Evolutionary conservation across 805 yeast genomes (phyloP).

Genomic region (Ogataea naganishii): DNA sequence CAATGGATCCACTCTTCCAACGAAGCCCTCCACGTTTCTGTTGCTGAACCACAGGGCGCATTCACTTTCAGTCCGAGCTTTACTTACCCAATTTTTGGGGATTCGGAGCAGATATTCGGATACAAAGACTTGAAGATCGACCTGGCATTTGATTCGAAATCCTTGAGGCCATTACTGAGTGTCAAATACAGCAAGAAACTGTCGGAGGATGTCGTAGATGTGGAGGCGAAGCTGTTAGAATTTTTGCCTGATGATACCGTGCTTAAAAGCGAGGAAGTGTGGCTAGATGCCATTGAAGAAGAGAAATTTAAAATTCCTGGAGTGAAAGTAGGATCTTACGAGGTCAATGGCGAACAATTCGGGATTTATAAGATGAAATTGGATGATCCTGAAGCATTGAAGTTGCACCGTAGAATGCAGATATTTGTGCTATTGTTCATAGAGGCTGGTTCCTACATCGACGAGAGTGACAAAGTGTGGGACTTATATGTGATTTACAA

Average conservation of each 20-base stretch:
- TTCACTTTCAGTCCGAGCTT: constrained; percentile 67
- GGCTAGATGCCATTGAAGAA: constrained; percentile 49
- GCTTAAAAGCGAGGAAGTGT: constrained; percentile 52
- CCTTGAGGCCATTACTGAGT: constrained; percentile 65
- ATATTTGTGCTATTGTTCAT: constrained; percentile 76
- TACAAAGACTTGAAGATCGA: constrained; percentile 61
- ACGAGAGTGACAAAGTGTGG: constrained; percentile 71
- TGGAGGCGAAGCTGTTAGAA: constrained; percentile 42
- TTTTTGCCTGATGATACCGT: constrained; percentile 57
- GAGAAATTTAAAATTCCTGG: constrained; percentile 31
- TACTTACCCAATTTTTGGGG: constrained; percentile 93
- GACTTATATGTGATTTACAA: constrained; percentile 53
- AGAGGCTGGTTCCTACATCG: constrained; percentile 91
- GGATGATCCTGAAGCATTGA: constrained; percentile 31
- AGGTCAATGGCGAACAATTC: constrained; percentile 29
- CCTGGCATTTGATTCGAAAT: constrained; percentile 63
- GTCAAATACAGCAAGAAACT: constrained; percentile 48
- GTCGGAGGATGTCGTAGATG: constrained; percentile 50
- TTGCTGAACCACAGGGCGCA: constrained; percentile 51
- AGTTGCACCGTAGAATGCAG: constrained; percentile 62
- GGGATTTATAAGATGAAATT: constrained; percentile 44
- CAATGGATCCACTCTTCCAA: constrained; percentile 72
- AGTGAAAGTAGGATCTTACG: constrained; percentile 25
- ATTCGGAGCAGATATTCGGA: constrained; percentile 82
- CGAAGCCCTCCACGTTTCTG: constrained; percentile 50